phyloP scores from a whole-genome alignment of 148 eudicot species.

The Dysphania ambrosioides region DNA sequence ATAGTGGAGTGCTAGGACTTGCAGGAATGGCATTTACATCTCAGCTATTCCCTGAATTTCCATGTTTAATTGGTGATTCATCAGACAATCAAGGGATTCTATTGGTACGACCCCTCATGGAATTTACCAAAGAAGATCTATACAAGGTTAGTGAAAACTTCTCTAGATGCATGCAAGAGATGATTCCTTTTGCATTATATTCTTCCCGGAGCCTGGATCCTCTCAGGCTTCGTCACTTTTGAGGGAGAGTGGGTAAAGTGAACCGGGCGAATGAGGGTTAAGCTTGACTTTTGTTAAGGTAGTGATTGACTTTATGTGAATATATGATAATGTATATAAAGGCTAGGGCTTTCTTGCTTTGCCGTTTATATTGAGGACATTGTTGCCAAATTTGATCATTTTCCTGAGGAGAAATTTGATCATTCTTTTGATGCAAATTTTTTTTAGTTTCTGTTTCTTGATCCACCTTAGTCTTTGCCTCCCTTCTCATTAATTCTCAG shows the following conservation, averaged over 20 bases:
- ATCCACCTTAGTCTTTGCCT: background rate
- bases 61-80: slow-evolving; percentile 29
- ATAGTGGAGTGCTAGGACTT: slow-evolving; percentile 96
- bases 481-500: background rate
- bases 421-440: background rate
- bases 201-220: slow-evolving; percentile 10
- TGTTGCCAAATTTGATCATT: background rate
- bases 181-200: slow-evolving; percentile 1
- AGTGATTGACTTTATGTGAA: background rate
- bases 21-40: slow-evolving; percentile 91
- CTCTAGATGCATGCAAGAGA: background rate
- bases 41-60: slow-evolving; percentile 48
- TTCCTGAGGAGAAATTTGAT: background rate
- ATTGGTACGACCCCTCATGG: slow-evolving; percentile 78
- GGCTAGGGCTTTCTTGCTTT: background rate
- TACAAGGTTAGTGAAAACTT: slow-evolving; percentile 55
- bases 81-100: slow-evolving; percentile 48
- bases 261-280: background rate
- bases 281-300: background rate
- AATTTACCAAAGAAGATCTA: slow-evolving; percentile 72
- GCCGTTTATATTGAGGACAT: background rate
- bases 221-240: background rate
- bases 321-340: background rate
- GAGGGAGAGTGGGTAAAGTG: background rate
- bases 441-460: background rate